Evolutionary conservation across 2,329 filamentous ascomycete species (phyloP), one percentile per base, ranked within the genome.

Genomic region (Periconia sp.): DNA sequence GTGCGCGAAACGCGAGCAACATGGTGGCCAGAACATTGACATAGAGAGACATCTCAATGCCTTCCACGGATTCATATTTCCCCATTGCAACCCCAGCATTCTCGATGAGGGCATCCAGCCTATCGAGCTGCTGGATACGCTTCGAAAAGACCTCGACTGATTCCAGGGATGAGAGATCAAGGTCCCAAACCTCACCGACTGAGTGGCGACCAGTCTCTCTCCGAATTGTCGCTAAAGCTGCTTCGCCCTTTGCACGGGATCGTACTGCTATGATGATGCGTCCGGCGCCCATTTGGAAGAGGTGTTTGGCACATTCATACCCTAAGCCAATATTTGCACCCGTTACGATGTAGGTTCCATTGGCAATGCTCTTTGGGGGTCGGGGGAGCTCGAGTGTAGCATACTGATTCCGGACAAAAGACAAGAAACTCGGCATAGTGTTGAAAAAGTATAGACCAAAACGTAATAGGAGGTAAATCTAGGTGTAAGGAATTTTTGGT

Each of bases 11-110:
- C 0, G 76, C 77, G 7, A 86, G 66, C 3, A 84, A 69, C 7
- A 76, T 73, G 0, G 82, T 85, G 1, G 81, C 81, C 7, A 86
- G 67, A 2, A 79, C 74, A 61, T 85, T 85, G 52, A 85, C 78
- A 62, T 85, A 82, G 14, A 85, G 56, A 0, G 72, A 79, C 47
- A 55, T 49, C 48, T 75, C 71, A 47, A 68, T 66, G 9, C 65
- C 65, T 42, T 68, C 59, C 2, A 35, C n/a, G 3, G 68, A 54
- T 19, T 52, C 40, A 49, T 56, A 66, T 5, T 44, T 37, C 10
- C 19, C 8, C n/a, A 23, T 51, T 3, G 35, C 33, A 0, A 73
- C 19, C 0, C 74, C 74, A 8, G 72, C 72, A 18, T 76, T 76
- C 2, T 75, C 56, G 18, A 76, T 66, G 6, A 58, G 65, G 0